These are phyloP conservation scores for Balamuthia mandrillaris DNA, from an alignment of 208 protist genomes.

Conservation along the genomic window DNA sequence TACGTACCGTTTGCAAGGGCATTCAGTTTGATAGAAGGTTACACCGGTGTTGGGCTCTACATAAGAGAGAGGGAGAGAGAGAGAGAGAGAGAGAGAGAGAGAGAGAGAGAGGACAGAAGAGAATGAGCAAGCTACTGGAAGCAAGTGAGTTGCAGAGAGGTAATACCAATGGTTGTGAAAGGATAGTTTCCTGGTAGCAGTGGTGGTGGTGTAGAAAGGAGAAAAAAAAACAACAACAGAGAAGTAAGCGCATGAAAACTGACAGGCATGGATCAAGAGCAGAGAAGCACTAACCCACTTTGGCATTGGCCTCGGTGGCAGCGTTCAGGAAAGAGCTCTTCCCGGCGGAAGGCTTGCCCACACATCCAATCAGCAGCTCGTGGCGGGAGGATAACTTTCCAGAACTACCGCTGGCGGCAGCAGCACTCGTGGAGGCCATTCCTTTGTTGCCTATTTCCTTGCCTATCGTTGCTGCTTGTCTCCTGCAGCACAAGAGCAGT, in stretches of 20 bases:
- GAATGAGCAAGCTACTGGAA: background rate
- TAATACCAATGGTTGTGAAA: constrained; percentile 60
- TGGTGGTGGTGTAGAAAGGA: constrained; percentile 7
- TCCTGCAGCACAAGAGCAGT: too few relatives aligned
- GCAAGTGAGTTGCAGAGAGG: background rate
- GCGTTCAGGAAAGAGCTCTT: constrained; percentile 66
- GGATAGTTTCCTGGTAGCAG: constrained; percentile 49
- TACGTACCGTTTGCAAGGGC: constrained; percentile 45
- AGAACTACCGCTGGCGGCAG: too few relatives aligned
- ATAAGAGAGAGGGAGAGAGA: background rate
- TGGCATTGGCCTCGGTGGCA: constrained; percentile 59
- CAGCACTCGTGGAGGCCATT: too few relatives aligned
- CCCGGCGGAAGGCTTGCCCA: constrained; percentile 66
- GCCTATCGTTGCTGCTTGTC: too few relatives aligned
- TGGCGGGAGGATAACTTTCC: too few relatives aligned
- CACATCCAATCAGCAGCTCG: constrained; percentile 48
- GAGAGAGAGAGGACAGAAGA: background rate
- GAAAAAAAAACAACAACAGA: background rate
- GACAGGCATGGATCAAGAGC: background rate
- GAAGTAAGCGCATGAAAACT: background rate
- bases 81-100: background rate
- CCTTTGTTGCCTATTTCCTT: background rate
- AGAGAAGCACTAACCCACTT: constrained; percentile 41
- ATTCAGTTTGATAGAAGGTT: constrained; percentile 50
- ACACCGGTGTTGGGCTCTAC: constrained; percentile 57